Percentiles rank a stretch among this genome's conserved stretches.
These are phyloP conservation scores for Heritiera littoralis DNA, from an alignment of 345 rosid genomes.

Conservation along the genomic window DNA sequence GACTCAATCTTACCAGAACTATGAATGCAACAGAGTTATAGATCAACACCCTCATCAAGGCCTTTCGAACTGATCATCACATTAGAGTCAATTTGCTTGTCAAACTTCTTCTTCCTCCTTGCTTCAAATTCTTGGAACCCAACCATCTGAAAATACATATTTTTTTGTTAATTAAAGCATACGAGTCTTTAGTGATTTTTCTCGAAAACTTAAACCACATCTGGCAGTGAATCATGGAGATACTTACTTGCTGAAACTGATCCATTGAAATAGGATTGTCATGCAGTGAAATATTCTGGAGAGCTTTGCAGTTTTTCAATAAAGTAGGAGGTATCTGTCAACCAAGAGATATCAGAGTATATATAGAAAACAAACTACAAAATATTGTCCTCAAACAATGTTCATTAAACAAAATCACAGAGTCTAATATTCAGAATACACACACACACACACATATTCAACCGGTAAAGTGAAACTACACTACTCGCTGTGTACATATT, in stretches of 20 bases:
- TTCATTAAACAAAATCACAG: not conserved
- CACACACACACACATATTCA: not conserved
- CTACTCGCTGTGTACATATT: not conserved
- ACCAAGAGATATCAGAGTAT: slow-evolving; percentile 9
- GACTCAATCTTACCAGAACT: slow-evolving; percentile 17
- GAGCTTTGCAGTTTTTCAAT: slow-evolving; percentile 83
- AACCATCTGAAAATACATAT: slow-evolving; percentile 57
- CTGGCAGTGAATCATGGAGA: not conserved
- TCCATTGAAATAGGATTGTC: slow-evolving; percentile 88
- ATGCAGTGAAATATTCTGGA: slow-evolving; percentile 86
- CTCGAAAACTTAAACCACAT: not conserved
- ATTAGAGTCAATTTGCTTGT: slow-evolving; percentile 93
- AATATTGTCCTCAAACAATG: not conserved
- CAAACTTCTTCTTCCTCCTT: slow-evolving; percentile 90
- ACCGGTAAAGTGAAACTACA: not conserved
- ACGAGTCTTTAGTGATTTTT: not conserved
- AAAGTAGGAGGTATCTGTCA: slow-evolving; percentile 69
- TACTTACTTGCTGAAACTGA: slow-evolving; percentile 86
- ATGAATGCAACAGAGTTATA: slow-evolving; percentile 25
- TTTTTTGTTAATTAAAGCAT: not conserved
- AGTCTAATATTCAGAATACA: not conserved
- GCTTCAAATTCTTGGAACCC: slow-evolving; percentile 89
- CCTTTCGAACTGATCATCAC: slow-evolving; percentile 94
- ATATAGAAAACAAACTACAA: not conserved
- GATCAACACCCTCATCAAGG: slow-evolving; percentile 93